Conservation (phyloP, 306 rosid genomes). For the Astragalus glycyphyllos region DNA sequence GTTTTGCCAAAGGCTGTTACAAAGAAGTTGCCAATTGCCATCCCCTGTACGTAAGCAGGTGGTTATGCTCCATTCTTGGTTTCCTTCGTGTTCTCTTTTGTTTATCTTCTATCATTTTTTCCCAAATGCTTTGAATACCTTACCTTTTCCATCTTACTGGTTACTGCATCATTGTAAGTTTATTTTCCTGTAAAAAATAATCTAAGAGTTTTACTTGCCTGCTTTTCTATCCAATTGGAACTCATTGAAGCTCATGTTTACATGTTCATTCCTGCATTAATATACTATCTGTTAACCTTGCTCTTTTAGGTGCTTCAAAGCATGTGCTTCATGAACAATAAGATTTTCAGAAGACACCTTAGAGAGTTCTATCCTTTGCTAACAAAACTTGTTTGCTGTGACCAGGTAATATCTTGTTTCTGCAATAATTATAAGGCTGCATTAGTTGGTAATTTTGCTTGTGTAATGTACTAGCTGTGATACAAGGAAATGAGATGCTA, state of each 20-base stretch:
- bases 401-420: constrained; percentile 74
- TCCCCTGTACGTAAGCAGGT: neutral
- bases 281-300: constrained; percentile 32
- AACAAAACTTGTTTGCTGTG: constrained; percentile 93
- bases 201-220: constrained; percentile 15
- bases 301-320: constrained; percentile 81
- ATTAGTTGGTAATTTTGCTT: constrained; percentile 36
- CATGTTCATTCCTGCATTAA: constrained; percentile 18
- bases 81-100: neutral
- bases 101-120: neutral
- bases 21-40: constrained; percentile 18
- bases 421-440: constrained; percentile 4
- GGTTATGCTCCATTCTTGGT: no score
- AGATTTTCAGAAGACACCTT: constrained; percentile 85
- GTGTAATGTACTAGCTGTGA: constrained; percentile 12
- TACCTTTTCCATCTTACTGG: neutral
- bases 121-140: constrained; percentile 18
- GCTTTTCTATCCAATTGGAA: constrained; percentile 27
- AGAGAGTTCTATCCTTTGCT: constrained; percentile 95
- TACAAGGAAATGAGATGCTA: no score
- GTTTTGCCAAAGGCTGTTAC: neutral
- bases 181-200: constrained; percentile 15
- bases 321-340: constrained; percentile 91
- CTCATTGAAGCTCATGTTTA: constrained; percentile 7
- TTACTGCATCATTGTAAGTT: constrained; percentile 5